phyloP scores from a whole-genome alignment of 352 stramenopile genomes.

The Phytopythium montanum region DNA sequence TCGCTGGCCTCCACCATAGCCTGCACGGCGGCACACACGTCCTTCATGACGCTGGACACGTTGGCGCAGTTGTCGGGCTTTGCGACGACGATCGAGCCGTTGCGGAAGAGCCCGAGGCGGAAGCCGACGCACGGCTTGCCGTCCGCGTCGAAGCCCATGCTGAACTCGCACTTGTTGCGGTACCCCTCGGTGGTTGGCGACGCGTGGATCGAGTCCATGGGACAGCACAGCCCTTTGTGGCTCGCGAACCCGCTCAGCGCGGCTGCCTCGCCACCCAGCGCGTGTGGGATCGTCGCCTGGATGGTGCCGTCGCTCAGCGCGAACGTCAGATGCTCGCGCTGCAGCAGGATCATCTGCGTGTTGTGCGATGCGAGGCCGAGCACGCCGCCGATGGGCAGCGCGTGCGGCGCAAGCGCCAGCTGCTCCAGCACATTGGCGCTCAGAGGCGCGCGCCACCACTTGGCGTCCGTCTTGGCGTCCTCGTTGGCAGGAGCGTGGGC shows the following conservation, averaged over 20 bases:
- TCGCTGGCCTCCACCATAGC: conserved; percentile 45
- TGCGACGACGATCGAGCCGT: conserved; percentile 69
- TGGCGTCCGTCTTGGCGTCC: neutral
- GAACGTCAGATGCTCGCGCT: conserved; percentile 35
- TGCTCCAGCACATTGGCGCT: conserved; percentile 41
- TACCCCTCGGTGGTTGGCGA: conserved; percentile 88
- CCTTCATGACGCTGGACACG: conserved; percentile 80
- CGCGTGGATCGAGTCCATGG: conserved; percentile 83
- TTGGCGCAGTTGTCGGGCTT: conserved; percentile 72
- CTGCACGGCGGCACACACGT: conserved; percentile 66
- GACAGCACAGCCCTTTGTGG: conserved; percentile 81
- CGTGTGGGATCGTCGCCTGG: conserved; percentile 31
- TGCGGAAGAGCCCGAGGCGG: conserved; percentile 77
- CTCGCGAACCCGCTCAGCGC: conserved; percentile 63
- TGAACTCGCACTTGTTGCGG: conserved; percentile 98
- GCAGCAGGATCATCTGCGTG: conserved; percentile 65
- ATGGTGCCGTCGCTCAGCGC: conserved; percentile 29
- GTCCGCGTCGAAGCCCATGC: conserved; percentile 83
- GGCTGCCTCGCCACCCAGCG: conserved; percentile 8
- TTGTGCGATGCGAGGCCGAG: conserved; percentile 78
- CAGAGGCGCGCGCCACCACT: conserved; percentile 57
- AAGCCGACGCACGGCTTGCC: conserved; percentile 85
- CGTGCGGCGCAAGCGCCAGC: conserved; percentile 41
- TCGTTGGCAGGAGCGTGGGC: conserved; percentile 26
- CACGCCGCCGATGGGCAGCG: conserved; percentile 18